Conservation (phyloP, 768 basidiomycete genomes). For the Leucocoprinus leucothites region DNA sequence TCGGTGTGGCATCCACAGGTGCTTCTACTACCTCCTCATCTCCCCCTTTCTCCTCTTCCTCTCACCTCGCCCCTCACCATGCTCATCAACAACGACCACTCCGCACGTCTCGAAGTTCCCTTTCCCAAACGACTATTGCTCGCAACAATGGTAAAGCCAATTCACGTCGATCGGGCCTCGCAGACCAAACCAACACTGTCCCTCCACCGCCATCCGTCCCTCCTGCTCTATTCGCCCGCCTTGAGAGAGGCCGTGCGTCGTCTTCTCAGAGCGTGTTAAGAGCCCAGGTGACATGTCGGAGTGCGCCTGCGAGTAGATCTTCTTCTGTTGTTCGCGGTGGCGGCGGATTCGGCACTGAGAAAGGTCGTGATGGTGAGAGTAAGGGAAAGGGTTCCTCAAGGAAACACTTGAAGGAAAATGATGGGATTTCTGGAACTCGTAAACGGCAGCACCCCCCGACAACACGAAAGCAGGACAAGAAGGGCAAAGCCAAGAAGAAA, state of each 20-base stretch:
- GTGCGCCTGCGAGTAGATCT: slow-evolving; percentile 65
- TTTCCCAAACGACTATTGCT: slow-evolving; percentile 31
- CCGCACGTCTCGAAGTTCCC: slow-evolving; percentile 35
- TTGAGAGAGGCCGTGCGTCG: slow-evolving; percentile 32
- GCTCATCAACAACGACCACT: slow-evolving; percentile 18
- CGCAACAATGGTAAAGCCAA: slow-evolving; percentile 13
- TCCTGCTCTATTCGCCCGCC: slow-evolving; percentile 33
- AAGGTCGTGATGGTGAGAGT: slow-evolving; percentile 15
- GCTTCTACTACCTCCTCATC: slow-evolving; percentile 3
- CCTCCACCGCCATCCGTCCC: slow-evolving; percentile 19
- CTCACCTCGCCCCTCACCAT: neutral
- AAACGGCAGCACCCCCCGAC: too few relatives aligned
- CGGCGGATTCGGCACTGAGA: too few relatives aligned
- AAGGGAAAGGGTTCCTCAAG: slow-evolving; percentile 11
- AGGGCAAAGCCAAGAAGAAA: neutral
- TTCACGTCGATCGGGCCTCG: slow-evolving; percentile 24
- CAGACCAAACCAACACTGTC: slow-evolving; percentile 33
- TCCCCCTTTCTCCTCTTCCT: slow-evolving; percentile 5
- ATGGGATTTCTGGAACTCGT: neutral
- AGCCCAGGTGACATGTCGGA: slow-evolving; percentile 62
- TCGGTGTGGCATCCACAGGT: slow-evolving; percentile 33
- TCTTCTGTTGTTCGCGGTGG: slow-evolving; percentile 38
- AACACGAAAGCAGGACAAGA: too few relatives aligned
- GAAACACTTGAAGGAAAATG: neutral
- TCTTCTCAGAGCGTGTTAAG: slow-evolving; percentile 41